A percentile compares a stretch with the other conserved stretches of the same genome.
phyloP scores from a whole-genome alignment of 768 basidiomycete genomes.

The Hemileccinum rubropunctum region DNA sequence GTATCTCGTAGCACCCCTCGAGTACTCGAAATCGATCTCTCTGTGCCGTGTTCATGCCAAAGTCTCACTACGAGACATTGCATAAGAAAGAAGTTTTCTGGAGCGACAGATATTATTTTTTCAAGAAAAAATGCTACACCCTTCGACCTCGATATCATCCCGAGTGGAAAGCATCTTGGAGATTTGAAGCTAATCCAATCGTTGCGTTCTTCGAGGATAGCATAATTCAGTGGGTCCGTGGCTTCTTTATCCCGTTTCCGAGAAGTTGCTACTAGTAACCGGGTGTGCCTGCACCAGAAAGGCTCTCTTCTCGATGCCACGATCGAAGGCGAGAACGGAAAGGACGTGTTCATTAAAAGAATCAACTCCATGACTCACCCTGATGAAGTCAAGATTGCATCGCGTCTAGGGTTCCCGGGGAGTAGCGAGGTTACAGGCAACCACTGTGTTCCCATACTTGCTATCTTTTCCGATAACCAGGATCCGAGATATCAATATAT shows the following conservation, averaged over 20 bases:
- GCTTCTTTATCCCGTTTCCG: background rate
- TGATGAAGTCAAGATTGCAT: constrained; percentile 4
- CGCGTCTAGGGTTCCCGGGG: background rate
- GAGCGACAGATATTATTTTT: constrained; percentile 16
- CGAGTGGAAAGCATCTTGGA: constrained; percentile 33
- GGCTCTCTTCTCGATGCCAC: constrained; percentile 10
- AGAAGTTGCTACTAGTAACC: background rate
- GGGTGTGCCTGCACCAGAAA: background rate
- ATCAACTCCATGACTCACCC: constrained; percentile 1
- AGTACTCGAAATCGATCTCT: too few species aligned
- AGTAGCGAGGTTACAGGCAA: constrained; percentile 9
- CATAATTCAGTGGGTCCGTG: constrained; percentile 8
- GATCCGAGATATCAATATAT: constrained; percentile 19
- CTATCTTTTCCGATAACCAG: constrained; percentile 10
- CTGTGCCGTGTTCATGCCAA: too few species aligned
- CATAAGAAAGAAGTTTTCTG: constrained; percentile 12
- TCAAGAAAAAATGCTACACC: constrained; percentile 17
- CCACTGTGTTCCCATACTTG: constrained; percentile 23
- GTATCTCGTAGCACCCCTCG: too few species aligned
- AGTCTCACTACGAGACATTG: background rate
- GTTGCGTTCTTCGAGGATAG: constrained; percentile 1
- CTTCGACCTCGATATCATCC: constrained; percentile 27
- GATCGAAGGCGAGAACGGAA: background rate
- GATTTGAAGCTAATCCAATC: background rate
- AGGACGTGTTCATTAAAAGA: constrained; percentile 15